Evolutionary conservation across 1,284 basidiomycete species (phyloP), one percentile per base, ranked within the genome.

Genomic region (Anthracocystis panici-leucophaei): DNA sequence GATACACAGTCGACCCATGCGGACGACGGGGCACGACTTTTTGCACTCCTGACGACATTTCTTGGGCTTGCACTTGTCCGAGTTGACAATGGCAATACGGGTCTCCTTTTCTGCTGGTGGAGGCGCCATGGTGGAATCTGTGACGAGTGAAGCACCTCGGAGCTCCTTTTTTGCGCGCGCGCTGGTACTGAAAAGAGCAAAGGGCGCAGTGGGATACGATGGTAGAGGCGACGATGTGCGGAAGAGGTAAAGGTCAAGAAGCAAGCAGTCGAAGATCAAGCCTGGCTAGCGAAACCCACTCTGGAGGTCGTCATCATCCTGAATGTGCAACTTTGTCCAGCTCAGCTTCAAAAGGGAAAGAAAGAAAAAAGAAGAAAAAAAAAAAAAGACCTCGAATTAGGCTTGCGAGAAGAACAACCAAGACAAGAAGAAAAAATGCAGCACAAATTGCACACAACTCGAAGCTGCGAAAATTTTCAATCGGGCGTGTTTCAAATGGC

Each of bases 31-130:
- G 51, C 83, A 85, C 20, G 78, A 81, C 68, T 84, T 84, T 65
- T 85, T 85, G 72, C 83, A 85, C 65, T 85, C 83, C 64, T 85
- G 83, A 46, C 81, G 77, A 65, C 83, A 85, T 64, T 85, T 85
- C 49, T 80, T 80, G 14, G 83, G 83, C 68, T 84, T 85, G 73
- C 83, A 85, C 68, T 84, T 85, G 75, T 85, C 83, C 51, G 74
- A 51, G 67, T 83, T 83, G 74, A 85, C 81, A 56, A 84, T 84
- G 52, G 83, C 83, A 60, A 84, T 84, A 72, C 83, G 78, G 50
- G 81, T 82, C 75, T 84, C 83, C 74, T 81, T 82, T 64, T 78
- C 48, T 44, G 52, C 55, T 49, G 73, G 65, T 66, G 75, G 40
- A 35, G 77, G 76, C 63, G 76, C 72, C 76, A 78, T 78, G 42